Conservation (phyloP, 305 asterid species). For the Plantago coronopus region DNA sequence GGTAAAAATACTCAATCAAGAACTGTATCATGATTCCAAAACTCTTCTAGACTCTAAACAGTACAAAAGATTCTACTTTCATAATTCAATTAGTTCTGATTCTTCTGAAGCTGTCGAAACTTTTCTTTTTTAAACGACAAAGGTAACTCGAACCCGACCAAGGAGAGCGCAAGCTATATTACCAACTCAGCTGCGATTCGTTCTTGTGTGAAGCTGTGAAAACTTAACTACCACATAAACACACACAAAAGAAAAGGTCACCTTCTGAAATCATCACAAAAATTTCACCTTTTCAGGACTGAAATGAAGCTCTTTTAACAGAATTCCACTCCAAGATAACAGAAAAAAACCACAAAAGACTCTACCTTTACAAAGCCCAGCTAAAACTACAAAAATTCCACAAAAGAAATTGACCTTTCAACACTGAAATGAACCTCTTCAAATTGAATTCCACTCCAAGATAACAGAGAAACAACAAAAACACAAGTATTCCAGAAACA, state of each 20-base stretch:
- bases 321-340: too few species aligned
- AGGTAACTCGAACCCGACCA: too few species aligned
- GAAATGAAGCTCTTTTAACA: not conserved
- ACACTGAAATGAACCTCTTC: constrained; percentile 1
- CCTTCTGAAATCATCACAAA: not conserved
- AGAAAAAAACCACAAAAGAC: not conserved
- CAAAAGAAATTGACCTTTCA: not conserved
- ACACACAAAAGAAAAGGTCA: too few species aligned
- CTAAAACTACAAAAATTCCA: not conserved
- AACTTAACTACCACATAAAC: too few species aligned
- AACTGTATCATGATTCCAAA: not conserved
- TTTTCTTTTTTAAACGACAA: too few species aligned
- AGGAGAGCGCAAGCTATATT: too few species aligned
- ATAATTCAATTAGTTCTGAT: too few species aligned
- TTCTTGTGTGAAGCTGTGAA: too few species aligned
- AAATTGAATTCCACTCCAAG: not conserved
- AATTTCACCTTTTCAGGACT: not conserved
- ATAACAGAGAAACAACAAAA: not conserved
- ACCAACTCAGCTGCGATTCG: too few species aligned
- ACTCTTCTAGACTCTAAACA: too few species aligned
- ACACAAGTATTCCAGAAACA: not conserved
- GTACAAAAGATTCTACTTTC: not conserved
- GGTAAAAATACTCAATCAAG: constrained; percentile 1
- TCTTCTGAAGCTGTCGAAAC: too few species aligned
- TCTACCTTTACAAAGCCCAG: not conserved